A percentile compares a stretch with the other conserved stretches of the same genome.
Evolutionary conservation across 2,329 filamentous ascomycete species (phyloP).

Genomic region (Aureobasidium vineae): DNA sequence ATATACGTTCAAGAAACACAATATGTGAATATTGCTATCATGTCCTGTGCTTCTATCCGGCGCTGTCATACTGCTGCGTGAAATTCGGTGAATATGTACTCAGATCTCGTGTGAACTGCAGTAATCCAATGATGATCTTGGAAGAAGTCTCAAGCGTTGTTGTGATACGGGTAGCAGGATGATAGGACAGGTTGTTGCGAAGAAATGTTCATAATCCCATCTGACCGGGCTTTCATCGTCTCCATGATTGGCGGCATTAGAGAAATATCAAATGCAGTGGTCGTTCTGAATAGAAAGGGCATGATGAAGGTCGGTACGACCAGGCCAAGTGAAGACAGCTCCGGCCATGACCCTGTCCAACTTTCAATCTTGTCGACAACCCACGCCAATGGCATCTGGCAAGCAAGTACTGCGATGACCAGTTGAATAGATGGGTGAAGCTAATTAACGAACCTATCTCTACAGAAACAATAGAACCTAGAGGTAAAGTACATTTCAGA

Average conservation of each 20-base stretch:
- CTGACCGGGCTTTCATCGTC: conserved; percentile 64
- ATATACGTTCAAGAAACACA: not conserved
- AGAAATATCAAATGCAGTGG: conserved; percentile 48
- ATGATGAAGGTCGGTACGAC: conserved; percentile 54
- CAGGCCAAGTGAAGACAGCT: conserved; percentile 58
- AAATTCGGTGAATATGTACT: too few species aligned
- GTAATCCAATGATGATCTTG: conserved; percentile 50
- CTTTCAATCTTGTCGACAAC: not conserved
- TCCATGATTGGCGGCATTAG: conserved; percentile 53
- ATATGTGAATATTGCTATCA: not conserved
- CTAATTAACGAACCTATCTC: not conserved
- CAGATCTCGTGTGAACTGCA: conserved; percentile 38
- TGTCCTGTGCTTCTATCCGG: not conserved
- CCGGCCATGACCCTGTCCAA: conserved; percentile 50
- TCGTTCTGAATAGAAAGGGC: conserved; percentile 49
- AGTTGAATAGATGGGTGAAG: not conserved
- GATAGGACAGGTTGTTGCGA: conserved; percentile 51
- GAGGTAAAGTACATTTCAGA: not conserved
- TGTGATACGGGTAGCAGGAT: conserved; percentile 47
- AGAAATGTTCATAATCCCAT: conserved; percentile 50
- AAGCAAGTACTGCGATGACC: not conserved
- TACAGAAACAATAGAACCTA: too few species aligned
- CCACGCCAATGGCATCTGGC: too few species aligned
- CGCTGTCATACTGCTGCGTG: not conserved
- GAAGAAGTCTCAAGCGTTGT: conserved; percentile 53